Percentiles rank a stretch among this genome's conserved stretches.
Evolutionary conservation across 2,329 filamentous ascomycete genomes (phyloP).

Genomic region (Fusarium miscanthi): DNA sequence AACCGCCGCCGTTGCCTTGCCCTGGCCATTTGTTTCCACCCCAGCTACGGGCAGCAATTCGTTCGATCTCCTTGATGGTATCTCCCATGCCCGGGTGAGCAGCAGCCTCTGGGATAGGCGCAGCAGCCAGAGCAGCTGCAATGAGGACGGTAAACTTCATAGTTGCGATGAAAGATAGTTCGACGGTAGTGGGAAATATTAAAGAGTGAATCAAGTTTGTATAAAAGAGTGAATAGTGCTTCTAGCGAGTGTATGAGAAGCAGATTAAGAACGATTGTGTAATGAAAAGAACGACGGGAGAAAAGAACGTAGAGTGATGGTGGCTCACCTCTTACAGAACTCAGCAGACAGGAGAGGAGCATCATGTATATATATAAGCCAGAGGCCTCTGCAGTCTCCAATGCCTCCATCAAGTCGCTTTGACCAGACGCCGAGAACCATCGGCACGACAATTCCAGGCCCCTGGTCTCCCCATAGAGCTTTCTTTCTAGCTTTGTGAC

Average conservation of each 20-base stretch:
- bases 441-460: constrained; percentile 30
- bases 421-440: constrained; percentile 22
- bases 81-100: constrained; percentile 41
- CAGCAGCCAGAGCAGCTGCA: constrained; percentile 35
- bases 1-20: not conserved
- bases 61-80: constrained; percentile 39
- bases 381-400: not conserved
- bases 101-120: constrained; percentile 25
- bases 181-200: not conserved
- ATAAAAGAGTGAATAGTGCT: constrained; percentile 4
- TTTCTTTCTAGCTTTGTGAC: not conserved
- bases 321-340: not conserved
- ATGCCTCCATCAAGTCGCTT: not conserved
- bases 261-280: not conserved
- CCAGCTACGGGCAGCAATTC: constrained; percentile 32
- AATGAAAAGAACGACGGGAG: constrained; percentile 11
- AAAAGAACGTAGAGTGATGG: constrained; percentile 16
- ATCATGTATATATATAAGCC: constrained; percentile 21
- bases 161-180: constrained; percentile 1
- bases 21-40: constrained; percentile 13
- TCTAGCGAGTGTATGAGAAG: constrained; percentile 13
- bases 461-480: constrained; percentile 23
- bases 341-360: not conserved
- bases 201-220: constrained; percentile 2
- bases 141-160: constrained; percentile 46